Conservation (phyloP, 176 grass and related monocot species). For the Oryza glaberrima region DNA sequence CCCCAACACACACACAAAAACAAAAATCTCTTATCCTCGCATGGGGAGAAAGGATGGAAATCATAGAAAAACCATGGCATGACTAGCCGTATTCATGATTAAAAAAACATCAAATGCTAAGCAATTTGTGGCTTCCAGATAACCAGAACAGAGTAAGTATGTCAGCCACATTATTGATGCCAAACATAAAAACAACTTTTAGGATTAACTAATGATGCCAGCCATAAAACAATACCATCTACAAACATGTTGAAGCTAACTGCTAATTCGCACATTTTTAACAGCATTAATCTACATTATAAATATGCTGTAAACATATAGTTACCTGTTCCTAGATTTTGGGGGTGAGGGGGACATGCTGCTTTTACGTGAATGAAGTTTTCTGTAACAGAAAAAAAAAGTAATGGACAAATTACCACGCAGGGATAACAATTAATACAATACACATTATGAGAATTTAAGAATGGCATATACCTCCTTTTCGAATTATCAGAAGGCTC, state of each 20-base stretch:
- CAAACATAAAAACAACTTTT: constrained; percentile 4
- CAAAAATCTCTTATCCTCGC: background rate
- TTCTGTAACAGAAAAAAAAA: constrained; percentile 52
- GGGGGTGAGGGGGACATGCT: constrained; percentile 68
- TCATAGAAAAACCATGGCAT: constrained; percentile 9
- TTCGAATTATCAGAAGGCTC: constrained; percentile 67
- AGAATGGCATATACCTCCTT: constrained; percentile 48
- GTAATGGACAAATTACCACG: constrained; percentile 24
- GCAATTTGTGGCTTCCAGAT: background rate
- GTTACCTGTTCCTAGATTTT: constrained; percentile 73
- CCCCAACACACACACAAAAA: background rate
- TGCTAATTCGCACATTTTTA: constrained; percentile 16
- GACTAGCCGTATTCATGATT: constrained; percentile 14
- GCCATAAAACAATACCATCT: constrained; percentile 22
- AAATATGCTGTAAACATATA: constrained; percentile 9
- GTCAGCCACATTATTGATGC: constrained; percentile 2
- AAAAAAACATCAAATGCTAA: constrained; percentile 26
- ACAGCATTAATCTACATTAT: constrained; percentile 20
- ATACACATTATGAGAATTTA: constrained; percentile 2
- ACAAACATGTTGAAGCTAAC: constrained; percentile 12
- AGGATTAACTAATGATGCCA: background rate
- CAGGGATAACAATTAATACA: constrained; percentile 21
- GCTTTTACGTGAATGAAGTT: constrained; percentile 53
- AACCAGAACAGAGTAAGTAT: constrained; percentile 14
- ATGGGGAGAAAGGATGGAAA: background rate